Evolutionary conservation across 2,329 filamentous ascomycete species (phyloP), one percentile per base, ranked within the genome.

Genomic region (Ophiostoma tasmaniense): DNA sequence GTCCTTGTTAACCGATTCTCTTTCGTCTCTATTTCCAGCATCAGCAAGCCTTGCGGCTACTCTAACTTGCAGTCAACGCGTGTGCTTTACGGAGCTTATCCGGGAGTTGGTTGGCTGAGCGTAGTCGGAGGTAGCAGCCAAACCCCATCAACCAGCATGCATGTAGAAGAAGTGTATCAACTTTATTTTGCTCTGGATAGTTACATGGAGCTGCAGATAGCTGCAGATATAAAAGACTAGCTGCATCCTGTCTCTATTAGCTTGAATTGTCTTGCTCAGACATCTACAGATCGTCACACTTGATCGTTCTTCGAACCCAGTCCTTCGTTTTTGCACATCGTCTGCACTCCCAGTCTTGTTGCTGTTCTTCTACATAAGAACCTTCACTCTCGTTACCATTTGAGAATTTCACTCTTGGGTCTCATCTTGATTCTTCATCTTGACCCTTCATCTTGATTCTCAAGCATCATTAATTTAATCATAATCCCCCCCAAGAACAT

Each of bases 301-400:
- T 17, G 50, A 11, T 25, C 50, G n/a, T 55, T 55, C 22, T 61
- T 33, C 11, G 10, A 8, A 10, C 50, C 8, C 22, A 4, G 8
- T 45, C 20, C 22, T 14, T 61, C 14, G 3, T 28, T 61, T 30
- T 61, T 62, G 61, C 20, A 39, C 33, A 61, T 33, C 55, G n/a
- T 61, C 20, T 37, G 61, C 30, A 22, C 61, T 7, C 8, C 59
- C 61, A 64, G 35, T 65, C 64, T 65, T 65, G 64, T 45, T 65
- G 35, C 59, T 39, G 64, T 65, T 65, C 64, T 65, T 65, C 61
- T 64, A 37, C 61, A 37, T 45, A 39, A 45, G 22, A 65, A 65
- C 64, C 37, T 25, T 65, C 37, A 65, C 64, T n/a, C 30, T 64
- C 30, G 22, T 45, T 45, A 22, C 10, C 42, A 25, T 22, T 35